These are phyloP conservation scores for Phialemoniopsis sp. DNA, from an alignment of 2,329 filamentous ascomycete species.

Conservation along the genomic window DNA sequence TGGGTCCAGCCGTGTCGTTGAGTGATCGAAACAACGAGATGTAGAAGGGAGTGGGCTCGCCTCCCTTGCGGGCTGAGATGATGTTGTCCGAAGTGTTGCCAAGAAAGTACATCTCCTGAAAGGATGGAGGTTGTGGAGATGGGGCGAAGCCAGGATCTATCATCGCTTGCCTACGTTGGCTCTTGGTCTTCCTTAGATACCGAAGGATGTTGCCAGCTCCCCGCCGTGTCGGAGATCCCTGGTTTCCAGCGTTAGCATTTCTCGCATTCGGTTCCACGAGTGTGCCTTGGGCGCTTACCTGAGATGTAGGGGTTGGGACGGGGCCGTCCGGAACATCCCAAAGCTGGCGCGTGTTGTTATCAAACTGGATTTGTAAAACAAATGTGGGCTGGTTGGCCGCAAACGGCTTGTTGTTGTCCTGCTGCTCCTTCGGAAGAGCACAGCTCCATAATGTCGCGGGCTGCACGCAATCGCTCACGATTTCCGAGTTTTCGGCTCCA, in stretches of 20 bases:
- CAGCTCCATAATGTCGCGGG: slow-evolving; percentile 83
- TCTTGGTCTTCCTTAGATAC: too few relatives aligned
- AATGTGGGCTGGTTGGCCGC: slow-evolving; percentile 71
- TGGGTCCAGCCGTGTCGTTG: slow-evolving; percentile 23
- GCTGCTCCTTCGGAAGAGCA: slow-evolving; percentile 73
- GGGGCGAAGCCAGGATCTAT: slow-evolving; percentile 35
- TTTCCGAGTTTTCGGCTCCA: slow-evolving; percentile 61
- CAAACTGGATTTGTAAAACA: slow-evolving; percentile 71
- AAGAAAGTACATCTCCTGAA: slow-evolving; percentile 73
- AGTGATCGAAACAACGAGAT: slow-evolving; percentile 63
- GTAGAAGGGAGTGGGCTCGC: slow-evolving; percentile 86
- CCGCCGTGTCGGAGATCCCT: too few relatives aligned
- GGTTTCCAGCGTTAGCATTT: too few relatives aligned
- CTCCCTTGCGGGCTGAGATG: slow-evolving; percentile 62
- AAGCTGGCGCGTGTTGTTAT: slow-evolving; percentile 50
- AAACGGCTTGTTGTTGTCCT: slow-evolving; percentile 59
- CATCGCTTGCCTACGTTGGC: too few relatives aligned
- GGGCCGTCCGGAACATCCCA: slow-evolving; percentile 42
- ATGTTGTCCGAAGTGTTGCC: slow-evolving; percentile 82
- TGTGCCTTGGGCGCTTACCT: too few relatives aligned
- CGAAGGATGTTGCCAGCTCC: too few relatives aligned
- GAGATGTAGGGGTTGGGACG: slow-evolving; percentile 12
- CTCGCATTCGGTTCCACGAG: too few relatives aligned
- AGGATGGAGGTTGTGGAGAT: slow-evolving; percentile 52
- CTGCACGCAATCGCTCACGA: slow-evolving; percentile 66